Evolutionary conservation across 257 asterid species (phyloP).

Genomic region (Przewalskia tangutica): DNA sequence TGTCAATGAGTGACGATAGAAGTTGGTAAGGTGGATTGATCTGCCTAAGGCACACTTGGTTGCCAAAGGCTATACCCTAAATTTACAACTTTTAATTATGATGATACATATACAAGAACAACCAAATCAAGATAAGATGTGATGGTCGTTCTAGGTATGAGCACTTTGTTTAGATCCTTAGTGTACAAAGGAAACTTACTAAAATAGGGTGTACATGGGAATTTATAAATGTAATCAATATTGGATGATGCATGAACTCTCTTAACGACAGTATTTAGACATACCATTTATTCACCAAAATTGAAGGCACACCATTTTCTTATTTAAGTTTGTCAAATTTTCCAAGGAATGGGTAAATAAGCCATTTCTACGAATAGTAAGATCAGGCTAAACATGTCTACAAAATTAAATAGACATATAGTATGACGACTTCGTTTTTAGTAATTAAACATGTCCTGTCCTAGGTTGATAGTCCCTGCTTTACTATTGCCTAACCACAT

Average conservation of each 20-base stretch:
- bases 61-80: not conserved
- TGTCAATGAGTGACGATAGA: not conserved
- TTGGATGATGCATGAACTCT: not conserved
- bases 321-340: not conserved
- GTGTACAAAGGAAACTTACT: not conserved
- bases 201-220: not conserved
- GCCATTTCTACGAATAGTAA: not conserved
- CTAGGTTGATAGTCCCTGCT: not conserved
- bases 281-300: not conserved
- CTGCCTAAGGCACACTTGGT: not conserved
- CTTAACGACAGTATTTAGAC: not conserved
- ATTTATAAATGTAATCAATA: not conserved
- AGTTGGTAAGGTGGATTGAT: not conserved
- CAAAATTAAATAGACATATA: not conserved
- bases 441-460: not conserved
- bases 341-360: not conserved
- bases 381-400: not conserved
- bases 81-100: not conserved
- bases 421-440: not conserved
- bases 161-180: not conserved
- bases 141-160: not conserved
- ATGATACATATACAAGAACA: not conserved
- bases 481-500: not conserved
- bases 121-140: not conserved
- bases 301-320: not conserved